A percentile compares a stretch with the other conserved stretches of the same genome.
Conservation (phyloP, 2,329 filamentous ascomycete genomes). For the Sarocladiaceae sp. region DNA sequence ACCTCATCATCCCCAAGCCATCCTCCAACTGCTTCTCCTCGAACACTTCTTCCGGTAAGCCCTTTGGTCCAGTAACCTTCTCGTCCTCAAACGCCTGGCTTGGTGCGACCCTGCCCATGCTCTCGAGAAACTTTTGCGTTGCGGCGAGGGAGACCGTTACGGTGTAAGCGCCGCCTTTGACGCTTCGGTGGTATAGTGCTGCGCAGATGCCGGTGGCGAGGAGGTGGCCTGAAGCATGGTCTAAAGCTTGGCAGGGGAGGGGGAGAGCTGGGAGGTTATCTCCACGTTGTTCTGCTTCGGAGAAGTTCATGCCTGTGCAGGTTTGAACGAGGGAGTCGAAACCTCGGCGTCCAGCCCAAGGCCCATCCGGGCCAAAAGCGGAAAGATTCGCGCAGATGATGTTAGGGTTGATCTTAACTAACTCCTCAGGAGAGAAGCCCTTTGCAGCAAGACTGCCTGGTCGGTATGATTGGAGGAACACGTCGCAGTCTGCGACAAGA, state of each 20-base stretch:
- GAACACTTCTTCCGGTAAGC: constrained; percentile 1
- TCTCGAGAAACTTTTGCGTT: constrained; percentile 47
- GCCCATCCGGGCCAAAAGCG: constrained; percentile 45
- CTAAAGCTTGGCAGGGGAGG: constrained; percentile 51
- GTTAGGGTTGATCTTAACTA: constrained; percentile 34
- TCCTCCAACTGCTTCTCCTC: constrained; percentile 2
- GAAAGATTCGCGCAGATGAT: constrained; percentile 49
- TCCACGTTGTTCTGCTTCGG: constrained; percentile 44
- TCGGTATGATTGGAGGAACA: not conserved
- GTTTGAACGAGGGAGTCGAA: constrained; percentile 52
- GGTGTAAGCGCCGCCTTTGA: constrained; percentile 25
- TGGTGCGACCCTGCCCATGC: constrained; percentile 41
- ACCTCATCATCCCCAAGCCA: not conserved
- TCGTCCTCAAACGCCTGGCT: constrained; percentile 33
- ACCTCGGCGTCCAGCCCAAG: constrained; percentile 37
- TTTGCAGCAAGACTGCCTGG: constrained; percentile 29
- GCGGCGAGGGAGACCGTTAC: constrained; percentile 49
- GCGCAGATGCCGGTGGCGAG: constrained; percentile 49
- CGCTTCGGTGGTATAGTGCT: constrained; percentile 43
- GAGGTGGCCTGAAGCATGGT: constrained; percentile 52
- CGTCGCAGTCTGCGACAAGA: not conserved
- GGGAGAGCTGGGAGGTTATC: constrained; percentile 33
- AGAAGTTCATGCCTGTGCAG: constrained; percentile 50
- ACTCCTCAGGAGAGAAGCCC: constrained; percentile 30
- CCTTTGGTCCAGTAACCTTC: constrained; percentile 14